A percentile compares a stretch with the other conserved stretches of the same genome.
Conservation (phyloP, 202 grass and related monocot genomes). For the Cymbopogon flexuosus region DNA sequence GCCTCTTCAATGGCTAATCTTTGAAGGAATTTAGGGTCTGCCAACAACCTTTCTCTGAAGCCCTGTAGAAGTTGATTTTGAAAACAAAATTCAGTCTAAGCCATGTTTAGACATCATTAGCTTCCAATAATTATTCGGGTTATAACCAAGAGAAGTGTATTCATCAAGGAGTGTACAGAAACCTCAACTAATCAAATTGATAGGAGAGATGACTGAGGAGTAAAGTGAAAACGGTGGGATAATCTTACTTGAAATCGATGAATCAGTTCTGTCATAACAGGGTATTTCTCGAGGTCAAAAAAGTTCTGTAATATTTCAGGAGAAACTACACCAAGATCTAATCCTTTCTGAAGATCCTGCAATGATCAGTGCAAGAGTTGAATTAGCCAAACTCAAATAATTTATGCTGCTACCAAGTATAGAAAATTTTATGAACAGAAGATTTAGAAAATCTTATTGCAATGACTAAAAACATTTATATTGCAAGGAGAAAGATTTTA, state of each 20-base stretch:
- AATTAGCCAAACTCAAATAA: neutral
- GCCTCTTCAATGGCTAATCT: slow-evolving; percentile 88
- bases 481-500: neutral
- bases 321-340: slow-evolving; percentile 93
- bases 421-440: neutral
- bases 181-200: slow-evolving; percentile 11
- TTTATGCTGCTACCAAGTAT: neutral
- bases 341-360: slow-evolving; percentile 86
- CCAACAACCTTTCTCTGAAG: slow-evolving; percentile 86
- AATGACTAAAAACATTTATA: neutral
- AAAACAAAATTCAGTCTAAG: slow-evolving; percentile 1
- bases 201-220: neutral
- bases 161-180: slow-evolving; percentile 3
- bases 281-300: slow-evolving; percentile 91
- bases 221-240: neutral
- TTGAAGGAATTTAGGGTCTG: slow-evolving; percentile 88
- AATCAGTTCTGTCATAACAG: slow-evolving; percentile 70
- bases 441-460: neutral
- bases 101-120: slow-evolving; percentile 18
- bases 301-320: slow-evolving; percentile 97
- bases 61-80: slow-evolving; percentile 42
- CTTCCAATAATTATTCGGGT: neutral
- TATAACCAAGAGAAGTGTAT: neutral
- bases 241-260: slow-evolving; percentile 80
- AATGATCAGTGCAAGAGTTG: slow-evolving; percentile 24